Conservation (phyloP, 2,329 filamentous ascomycete genomes). For the Alternaria brassicicola region DNA sequence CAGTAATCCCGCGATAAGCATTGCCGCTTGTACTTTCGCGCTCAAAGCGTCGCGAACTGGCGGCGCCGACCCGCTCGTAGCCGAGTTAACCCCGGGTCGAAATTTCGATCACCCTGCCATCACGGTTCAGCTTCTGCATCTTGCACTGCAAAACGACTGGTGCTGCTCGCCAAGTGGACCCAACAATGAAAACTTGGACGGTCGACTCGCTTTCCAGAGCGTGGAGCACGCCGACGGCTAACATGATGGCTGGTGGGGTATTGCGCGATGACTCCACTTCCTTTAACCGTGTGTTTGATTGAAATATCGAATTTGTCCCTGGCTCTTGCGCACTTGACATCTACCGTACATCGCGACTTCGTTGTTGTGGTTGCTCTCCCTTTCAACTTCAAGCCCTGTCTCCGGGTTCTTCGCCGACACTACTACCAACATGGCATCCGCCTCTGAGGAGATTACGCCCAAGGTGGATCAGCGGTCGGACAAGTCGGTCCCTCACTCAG, state of each 20-base stretch:
- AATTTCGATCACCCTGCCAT: slow-evolving; percentile 32
- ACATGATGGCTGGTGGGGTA: slow-evolving; percentile 22
- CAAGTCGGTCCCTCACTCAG: slow-evolving; percentile 39
- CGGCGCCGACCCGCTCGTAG: slow-evolving; percentile 28
- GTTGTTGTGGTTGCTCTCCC: slow-evolving; percentile 8
- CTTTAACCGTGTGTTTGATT: slow-evolving; percentile 18
- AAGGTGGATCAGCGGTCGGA: slow-evolving; percentile 39
- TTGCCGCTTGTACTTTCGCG: slow-evolving; percentile 14
- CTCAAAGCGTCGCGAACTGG: slow-evolving; percentile 15
- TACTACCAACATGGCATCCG: slow-evolving; percentile 29
- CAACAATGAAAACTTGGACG: slow-evolving; percentile 42
- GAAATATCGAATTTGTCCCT: slow-evolving; percentile 30
- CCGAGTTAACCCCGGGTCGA: slow-evolving; percentile 29
- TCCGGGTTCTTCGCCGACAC: slow-evolving; percentile 14
- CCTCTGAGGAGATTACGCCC: slow-evolving; percentile 31
- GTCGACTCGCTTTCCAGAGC: slow-evolving; percentile 32
- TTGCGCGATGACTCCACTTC: slow-evolving; percentile 27
- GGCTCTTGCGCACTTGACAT: slow-evolving; percentile 21
- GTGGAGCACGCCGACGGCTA: slow-evolving; percentile 35
- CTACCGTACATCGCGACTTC: slow-evolving; percentile 23
- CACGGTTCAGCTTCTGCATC: slow-evolving; percentile 27
- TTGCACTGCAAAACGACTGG: slow-evolving; percentile 20
- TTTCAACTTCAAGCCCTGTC: slow-evolving; percentile 17
- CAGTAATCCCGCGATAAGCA: slow-evolving; percentile 7
- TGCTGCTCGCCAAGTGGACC: slow-evolving; percentile 36